These are phyloP conservation scores for Helotiales sp. DNA, from an alignment of 2,329 filamentous ascomycete species.

Conservation along the genomic window DNA sequence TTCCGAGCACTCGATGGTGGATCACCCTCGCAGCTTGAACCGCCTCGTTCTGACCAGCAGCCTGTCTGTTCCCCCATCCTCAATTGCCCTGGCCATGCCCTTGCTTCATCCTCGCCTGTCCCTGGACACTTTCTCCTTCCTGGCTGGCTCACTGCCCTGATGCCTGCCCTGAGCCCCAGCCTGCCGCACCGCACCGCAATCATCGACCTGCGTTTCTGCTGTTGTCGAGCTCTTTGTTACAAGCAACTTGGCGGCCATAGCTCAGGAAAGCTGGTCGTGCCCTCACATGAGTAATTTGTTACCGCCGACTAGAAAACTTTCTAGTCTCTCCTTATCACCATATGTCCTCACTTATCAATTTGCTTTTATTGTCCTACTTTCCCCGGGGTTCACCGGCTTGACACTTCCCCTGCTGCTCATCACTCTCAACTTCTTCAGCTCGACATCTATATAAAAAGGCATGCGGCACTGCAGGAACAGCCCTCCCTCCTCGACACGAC, in stretches of 20 bases:
- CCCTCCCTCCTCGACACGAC: conserved; percentile 11
- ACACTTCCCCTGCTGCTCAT: conserved; percentile 16
- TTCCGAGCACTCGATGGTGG: conserved; percentile 35
- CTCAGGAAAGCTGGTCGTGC: conserved; percentile 25
- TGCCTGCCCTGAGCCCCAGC: conserved; percentile 21
- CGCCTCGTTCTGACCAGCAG: conserved; percentile 18
- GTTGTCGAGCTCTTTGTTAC: conserved; percentile 28
- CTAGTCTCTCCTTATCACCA: conserved; percentile 18
- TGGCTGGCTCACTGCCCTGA: neutral
- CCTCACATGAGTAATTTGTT: conserved; percentile 36
- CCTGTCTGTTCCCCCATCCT: neutral
- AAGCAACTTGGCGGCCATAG: conserved; percentile 36
- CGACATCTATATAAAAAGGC: conserved; percentile 29
- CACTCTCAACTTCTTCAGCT: conserved; percentile 17
- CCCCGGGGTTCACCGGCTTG: conserved; percentile 24
- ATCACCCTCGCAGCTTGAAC: conserved; percentile 36
- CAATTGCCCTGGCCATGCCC: conserved; percentile 17
- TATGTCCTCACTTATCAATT: conserved; percentile 26
- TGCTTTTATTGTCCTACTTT: conserved; percentile 33
- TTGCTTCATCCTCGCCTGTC: conserved; percentile 3
- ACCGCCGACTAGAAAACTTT: conserved; percentile 24
- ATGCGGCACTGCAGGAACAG: conserved; percentile 19
- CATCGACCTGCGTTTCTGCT: conserved; percentile 30
- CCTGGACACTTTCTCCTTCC: too few species aligned
- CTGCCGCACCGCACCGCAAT: conserved; percentile 18